These are phyloP conservation scores for Exserohilum turcica DNA, from an alignment of 2,329 filamentous ascomycete species.

Conservation along the genomic window DNA sequence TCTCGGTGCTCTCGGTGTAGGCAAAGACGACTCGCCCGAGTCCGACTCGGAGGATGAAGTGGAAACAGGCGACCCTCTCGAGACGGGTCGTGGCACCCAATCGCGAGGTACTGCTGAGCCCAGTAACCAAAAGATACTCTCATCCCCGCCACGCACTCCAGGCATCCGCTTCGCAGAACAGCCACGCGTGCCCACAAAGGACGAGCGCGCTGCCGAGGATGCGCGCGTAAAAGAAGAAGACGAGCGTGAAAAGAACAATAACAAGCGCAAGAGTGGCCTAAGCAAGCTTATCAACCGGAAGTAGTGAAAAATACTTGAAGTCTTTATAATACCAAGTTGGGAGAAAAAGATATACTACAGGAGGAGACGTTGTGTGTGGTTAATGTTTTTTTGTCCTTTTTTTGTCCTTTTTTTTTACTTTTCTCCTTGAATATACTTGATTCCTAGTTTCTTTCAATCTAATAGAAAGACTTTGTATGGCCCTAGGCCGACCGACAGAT, in stretches of 20 bases:
- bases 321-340: not conserved
- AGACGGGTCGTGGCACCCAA: constrained; percentile 43
- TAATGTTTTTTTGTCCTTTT: too few species aligned
- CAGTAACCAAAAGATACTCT: constrained; percentile 11
- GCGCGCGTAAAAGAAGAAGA: constrained; percentile 28
- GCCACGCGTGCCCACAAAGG: constrained; percentile 42
- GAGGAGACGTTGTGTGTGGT: not conserved
- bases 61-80: constrained; percentile 42
- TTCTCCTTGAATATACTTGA: not conserved
- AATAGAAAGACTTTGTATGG: not conserved
- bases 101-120: constrained; percentile 8
- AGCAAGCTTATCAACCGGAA: constrained; percentile 27
- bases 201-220: constrained; percentile 37
- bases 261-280: constrained; percentile 25
- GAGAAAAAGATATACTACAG: not conserved
- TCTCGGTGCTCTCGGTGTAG: constrained; percentile 72
- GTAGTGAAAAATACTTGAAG: constrained; percentile 2
- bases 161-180: constrained; percentile 67
- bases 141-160: constrained; percentile 46
- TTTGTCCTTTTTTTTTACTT: not conserved
- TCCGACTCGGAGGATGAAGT: constrained; percentile 41
- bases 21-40: constrained; percentile 31
- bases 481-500: too few species aligned
- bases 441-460: not conserved
- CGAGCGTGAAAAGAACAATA: constrained; percentile 22